These are phyloP conservation scores for Gilbertella persicaria DNA, from an alignment of 371 early-diverging fungal genomes.

Conservation along the genomic window DNA sequence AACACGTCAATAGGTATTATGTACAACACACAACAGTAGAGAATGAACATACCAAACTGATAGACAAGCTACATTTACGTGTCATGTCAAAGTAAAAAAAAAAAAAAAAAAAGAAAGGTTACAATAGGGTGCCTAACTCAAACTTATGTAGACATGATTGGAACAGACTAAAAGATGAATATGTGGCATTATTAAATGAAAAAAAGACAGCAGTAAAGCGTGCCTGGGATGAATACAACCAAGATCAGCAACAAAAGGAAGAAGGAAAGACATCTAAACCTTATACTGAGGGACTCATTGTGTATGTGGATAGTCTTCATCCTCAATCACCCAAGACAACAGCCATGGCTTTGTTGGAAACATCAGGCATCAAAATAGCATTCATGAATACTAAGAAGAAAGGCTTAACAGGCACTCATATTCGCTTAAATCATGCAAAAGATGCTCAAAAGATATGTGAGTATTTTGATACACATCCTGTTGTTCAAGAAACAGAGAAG, in stretches of 20 bases:
- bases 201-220: slow-evolving; percentile 7
- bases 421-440: slow-evolving; percentile 28
- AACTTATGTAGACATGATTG: slow-evolving; percentile 21
- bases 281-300: slow-evolving; percentile 31
- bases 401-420: slow-evolving; percentile 24
- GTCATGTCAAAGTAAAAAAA: slow-evolving; percentile 46
- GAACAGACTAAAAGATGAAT: slow-evolving; percentile 30
- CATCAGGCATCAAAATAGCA: slow-evolving; percentile 31
- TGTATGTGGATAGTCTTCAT: slow-evolving; percentile 30
- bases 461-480: slow-evolving; percentile 26
- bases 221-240: slow-evolving; percentile 22
- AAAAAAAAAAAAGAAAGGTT: not conserved
- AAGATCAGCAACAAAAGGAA: slow-evolving; percentile 3
- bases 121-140: not conserved
- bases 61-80: slow-evolving; percentile 21
- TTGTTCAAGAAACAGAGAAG: slow-evolving; percentile 25
- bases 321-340: slow-evolving; percentile 32
- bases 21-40: not conserved
- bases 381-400: slow-evolving; percentile 37
- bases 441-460: slow-evolving; percentile 27
- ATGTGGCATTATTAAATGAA: slow-evolving; percentile 18
- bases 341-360: slow-evolving; percentile 22
- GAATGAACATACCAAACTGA: not conserved
- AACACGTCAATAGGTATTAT: slow-evolving; percentile 18
- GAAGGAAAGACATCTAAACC: not conserved